Evolutionary conservation across 1,284 basidiomycete genomes (phyloP), one percentile per base, ranked within the genome.

Genomic region (Cutaneotrichosporon spelunceum): DNA sequence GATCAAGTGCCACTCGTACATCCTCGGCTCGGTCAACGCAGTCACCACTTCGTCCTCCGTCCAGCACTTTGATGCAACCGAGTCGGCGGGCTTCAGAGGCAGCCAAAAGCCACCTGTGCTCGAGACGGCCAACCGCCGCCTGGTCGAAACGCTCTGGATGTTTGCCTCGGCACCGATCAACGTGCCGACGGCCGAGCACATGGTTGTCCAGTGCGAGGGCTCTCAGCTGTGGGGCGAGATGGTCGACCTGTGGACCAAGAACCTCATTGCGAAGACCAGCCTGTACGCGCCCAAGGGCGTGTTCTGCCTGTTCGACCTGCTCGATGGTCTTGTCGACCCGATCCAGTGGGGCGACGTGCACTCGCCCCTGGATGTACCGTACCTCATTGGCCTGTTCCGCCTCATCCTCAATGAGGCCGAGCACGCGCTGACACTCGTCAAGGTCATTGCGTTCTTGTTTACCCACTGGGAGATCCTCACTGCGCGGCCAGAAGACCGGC

Each of bases 401-500:
- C 67, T 78, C 39, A 78, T 83, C 55, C 68, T 83, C 3, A 75
- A 73, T n/a, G 70, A 81, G 58, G 81, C 78, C 10, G 82, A 83
- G 67, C 81, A 82, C 65, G 81, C 82, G 23, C 73, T 82, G 59
- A 80, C 81, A 8, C 62, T 83, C 26, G 80, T 82, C 66, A 81
- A 82, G 56, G 78, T 75, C 8, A 78, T 83, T 57, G 78, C 81
- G 8, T 82, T 82, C 61, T 70, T 83, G 16, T 83, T 82, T 63
- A 79, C 81, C 4, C 80, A 82, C 65, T 83, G 80, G 71, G 81
- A 82, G 61, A 78, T 80, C n/a, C 72, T 83, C 53, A 81, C 80
- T 9, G 70, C 78, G 8, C 59, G 74, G 11, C 61, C 74, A 1
- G 74, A 74, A 45, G 79, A 82, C 64, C 72, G 81, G 13, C 72